These are phyloP conservation scores for Trichodelitschia bisporula DNA, from an alignment of 495 filamentous ascomycete species.

Conservation along the genomic window DNA sequence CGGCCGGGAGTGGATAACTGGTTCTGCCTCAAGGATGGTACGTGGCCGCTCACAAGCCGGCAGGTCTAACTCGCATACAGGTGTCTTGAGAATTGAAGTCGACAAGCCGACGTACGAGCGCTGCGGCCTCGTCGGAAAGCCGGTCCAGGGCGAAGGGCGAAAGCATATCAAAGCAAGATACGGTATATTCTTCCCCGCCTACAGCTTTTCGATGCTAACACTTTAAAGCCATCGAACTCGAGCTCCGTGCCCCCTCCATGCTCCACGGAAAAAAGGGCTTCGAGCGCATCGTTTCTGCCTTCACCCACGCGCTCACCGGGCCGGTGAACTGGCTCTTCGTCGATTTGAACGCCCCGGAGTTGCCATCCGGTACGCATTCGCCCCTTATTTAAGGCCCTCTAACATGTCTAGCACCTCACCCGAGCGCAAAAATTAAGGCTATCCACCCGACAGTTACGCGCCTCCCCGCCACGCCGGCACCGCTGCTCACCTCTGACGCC, in stretches of 20 bases:
- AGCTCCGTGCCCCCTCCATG: slow-evolving; percentile 63
- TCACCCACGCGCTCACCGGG: slow-evolving; percentile 50
- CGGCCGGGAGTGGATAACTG: slow-evolving; percentile 54
- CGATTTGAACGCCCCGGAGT: no score
- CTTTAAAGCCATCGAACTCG: slow-evolving; percentile 45
- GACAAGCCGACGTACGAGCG: slow-evolving; percentile 70
- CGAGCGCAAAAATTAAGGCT: no score
- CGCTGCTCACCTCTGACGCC: background rate
- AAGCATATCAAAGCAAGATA: slow-evolving; percentile 37
- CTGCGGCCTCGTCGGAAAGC: slow-evolving; percentile 57
- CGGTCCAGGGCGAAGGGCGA: slow-evolving; percentile 29
- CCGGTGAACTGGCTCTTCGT: slow-evolving; percentile 64
- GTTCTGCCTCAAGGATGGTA: slow-evolving; percentile 49
- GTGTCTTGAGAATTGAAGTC: slow-evolving; percentile 49
- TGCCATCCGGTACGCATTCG: no score
- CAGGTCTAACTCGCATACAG: slow-evolving; percentile 15
- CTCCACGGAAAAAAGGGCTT: slow-evolving; percentile 80
- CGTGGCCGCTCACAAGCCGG: slow-evolving; percentile 1
- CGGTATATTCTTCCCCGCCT: slow-evolving; percentile 16
- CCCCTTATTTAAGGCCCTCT: no score
- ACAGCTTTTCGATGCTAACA: background rate
- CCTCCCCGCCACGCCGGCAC: background rate
- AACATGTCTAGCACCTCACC: no score
- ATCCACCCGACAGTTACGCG: slow-evolving; percentile 1
- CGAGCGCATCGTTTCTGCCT: slow-evolving; percentile 61